Evolutionary conservation across 2,329 filamentous ascomycete genomes (phyloP), one percentile per base, ranked within the genome.

Genomic region (Blastomyces silverae): DNA sequence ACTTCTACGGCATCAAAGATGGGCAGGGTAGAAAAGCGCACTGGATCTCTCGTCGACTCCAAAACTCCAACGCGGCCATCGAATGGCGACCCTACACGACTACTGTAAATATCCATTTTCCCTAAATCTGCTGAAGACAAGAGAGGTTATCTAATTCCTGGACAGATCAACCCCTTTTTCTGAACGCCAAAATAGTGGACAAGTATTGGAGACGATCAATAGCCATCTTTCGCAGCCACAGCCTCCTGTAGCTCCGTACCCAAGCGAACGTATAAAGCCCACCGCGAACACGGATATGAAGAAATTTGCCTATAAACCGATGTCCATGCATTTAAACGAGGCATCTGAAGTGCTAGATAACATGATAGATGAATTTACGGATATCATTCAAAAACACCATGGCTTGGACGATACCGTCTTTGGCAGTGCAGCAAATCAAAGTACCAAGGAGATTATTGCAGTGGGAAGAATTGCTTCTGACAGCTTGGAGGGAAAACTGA

Each of bases 241-340:
- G 58, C 80, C 88, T 1, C 90, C 89, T 2, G 83, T 90, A 31
- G 87, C 88, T 42, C 88, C 89, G 0, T 90, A 87, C 68, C 74
- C 86, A 13, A 90, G 94, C 75, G 74, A 91, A 20, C 89, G 94
- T 61, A 87, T 97, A 74, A 92, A 90, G 73, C 83, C 96, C 25
- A 92, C 88, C 6, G 90, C 91, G 2, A 90, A 90, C 66, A 93
- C 91, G 1, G 93, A 97, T 74, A 84, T 91, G 72, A 92, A 92
- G 75, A 97, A 96, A 75, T 88, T 97, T 70, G 86, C 82, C 0
- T 99, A 97, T 78, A 94, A 92, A 73, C 90, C 92, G 1, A 88
- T 97, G 82, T 89, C 91, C 1, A 96, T 97, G 92, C 96, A 96
- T 73, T 82, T 94, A 7, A 92, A 91, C 5, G 92, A 97, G 74